Evolutionary conservation across 2,329 filamentous ascomycete genomes (phyloP), one percentile per base, ranked within the genome.

Genomic region (Calonectria pauciramosa): DNA sequence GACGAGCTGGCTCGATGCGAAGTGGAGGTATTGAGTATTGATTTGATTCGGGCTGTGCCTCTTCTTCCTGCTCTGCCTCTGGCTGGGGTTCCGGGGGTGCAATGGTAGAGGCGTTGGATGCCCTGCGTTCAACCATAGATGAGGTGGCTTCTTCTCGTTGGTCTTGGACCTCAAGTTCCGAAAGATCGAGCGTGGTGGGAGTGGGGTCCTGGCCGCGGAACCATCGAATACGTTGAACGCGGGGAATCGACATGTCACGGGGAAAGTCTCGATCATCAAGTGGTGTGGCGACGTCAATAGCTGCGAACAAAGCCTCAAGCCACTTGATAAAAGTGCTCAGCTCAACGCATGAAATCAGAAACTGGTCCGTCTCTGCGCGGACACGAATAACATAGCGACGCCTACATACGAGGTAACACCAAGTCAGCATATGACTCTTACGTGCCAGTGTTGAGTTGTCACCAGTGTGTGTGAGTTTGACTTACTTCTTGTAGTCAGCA

Each of bases 291-390:
- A 96, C 90, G 80, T 95, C 93, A 74, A 96, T 94, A 60, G 92
- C 93, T n/a, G 93, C 92, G 80, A 93, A 94, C 13, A 95, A 86
- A 3, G 88, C 87, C 80, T 95, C 92, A 2, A 95, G 85, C 92
- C 94, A 94, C 65, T 89, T 89, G 75, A 94, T 88, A 82, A 95
- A 94, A 0, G 89, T 91, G 71, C 91, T 89, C 68, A 94, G 87
- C 66, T 92, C 90, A 68, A 91, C 86, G 76, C 93, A 93, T 3
- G 93, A 93, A 10, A 96, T 85, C 26, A 96, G 85, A 73, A 96
- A 92, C 80, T 96, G 94, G 78, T 96, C 93, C 2, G 92, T 91
- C 84, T 96, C 94, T 38, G 92, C 90, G 34, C 94, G 90, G 73
- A 96, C 82, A n/a, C 94, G 91, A 74, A 96, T 91, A 16, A 94